Evolutionary conservation across 805 yeast genomes (phyloP), one percentile per base, ranked within the genome.

Genomic region (Kuraishia piskuri): DNA sequence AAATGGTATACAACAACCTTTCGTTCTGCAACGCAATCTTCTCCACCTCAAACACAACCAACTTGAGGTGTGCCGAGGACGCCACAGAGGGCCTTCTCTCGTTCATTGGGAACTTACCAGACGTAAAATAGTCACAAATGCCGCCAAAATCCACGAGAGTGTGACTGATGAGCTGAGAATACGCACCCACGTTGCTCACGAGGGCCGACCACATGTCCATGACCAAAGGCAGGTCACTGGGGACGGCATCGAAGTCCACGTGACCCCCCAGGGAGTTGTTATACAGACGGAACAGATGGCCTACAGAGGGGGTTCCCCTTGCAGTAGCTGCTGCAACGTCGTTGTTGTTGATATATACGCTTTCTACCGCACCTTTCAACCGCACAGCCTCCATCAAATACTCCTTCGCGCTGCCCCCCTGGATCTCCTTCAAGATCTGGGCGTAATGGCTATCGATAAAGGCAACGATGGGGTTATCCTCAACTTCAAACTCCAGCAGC

Each of bases 401-500:
- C 50, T 74, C 75, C 20, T 66, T 67, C 24, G 77, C 76, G 3
- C 70, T 46, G 14, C 66, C 70, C 21, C 75, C 73, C 22, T 68
- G 67, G 26, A 81, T 66, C 51, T 69, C 67, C 1, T 61, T 57
- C 7, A 67, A 63, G 55, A 81, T 71, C 20, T 63, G 63, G 22
- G 70, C 68, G 49, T 75, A 73, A 59, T 78, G 84, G 20, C 77
- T 67, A 46, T 75, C 69, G 25, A 86, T 74, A 82, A 90, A 86
- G 52, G 77, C 80, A 22, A 74, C 63, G 5, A 86, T 78, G 4
- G 92, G 92, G 62, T 82, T 84, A 53, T 80, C 83, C 49, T 72
- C 76, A 2, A 78, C 75, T n/a, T 83, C 86, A 36, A 87, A 68
- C 56, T 85, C 88, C 48, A 83, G 65, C 36, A 86, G 68, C 57